Percentiles rank a stretch among this genome's conserved stretches.
phyloP scores from a whole-genome alignment of 495 filamentous ascomycete species.

The Lasiosphaeria ovina region DNA sequence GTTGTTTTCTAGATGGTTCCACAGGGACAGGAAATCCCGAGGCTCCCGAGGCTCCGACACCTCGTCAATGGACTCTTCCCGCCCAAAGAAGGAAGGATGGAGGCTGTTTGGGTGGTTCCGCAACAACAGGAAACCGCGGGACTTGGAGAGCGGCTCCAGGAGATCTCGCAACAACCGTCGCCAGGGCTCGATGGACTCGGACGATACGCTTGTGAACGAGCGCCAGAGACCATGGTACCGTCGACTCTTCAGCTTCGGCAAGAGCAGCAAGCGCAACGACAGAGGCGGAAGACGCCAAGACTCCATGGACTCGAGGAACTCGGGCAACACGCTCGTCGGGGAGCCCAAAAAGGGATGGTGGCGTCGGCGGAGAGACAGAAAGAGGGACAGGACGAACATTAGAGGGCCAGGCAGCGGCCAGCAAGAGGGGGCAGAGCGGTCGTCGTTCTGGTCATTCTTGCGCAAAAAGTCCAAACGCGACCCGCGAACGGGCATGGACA shows the following conservation, averaged over 20 bases:
- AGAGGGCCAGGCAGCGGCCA: too few relatives aligned
- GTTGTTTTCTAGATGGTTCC: too few relatives aligned
- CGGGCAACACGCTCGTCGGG: neutral
- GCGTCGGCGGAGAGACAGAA: neutral
- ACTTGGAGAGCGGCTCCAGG: neutral
- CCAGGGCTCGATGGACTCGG: neutral
- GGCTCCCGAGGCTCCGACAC: too few relatives aligned
- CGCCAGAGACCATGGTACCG: neutral
- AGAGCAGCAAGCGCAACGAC: constrained; percentile 10
- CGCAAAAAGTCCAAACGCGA: neutral
- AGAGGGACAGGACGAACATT: too few relatives aligned
- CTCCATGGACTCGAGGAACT: neutral
- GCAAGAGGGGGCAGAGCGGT: too few relatives aligned
- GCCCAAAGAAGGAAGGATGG: too few relatives aligned
- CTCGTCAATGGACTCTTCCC: too few relatives aligned
- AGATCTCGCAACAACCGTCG: neutral
- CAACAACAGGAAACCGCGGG: too few relatives aligned
- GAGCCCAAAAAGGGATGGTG: neutral
- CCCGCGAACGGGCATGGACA: neutral
- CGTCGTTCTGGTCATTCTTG: neutral
- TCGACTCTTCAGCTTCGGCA: neutral
- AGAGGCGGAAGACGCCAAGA: neutral
- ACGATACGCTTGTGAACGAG: neutral
- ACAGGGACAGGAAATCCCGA: too few relatives aligned
- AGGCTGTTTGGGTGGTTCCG: too few relatives aligned